phyloP scores from a whole-genome alignment of 768 basidiomycete species.

The Agaricus sinodeliciosus region DNA sequence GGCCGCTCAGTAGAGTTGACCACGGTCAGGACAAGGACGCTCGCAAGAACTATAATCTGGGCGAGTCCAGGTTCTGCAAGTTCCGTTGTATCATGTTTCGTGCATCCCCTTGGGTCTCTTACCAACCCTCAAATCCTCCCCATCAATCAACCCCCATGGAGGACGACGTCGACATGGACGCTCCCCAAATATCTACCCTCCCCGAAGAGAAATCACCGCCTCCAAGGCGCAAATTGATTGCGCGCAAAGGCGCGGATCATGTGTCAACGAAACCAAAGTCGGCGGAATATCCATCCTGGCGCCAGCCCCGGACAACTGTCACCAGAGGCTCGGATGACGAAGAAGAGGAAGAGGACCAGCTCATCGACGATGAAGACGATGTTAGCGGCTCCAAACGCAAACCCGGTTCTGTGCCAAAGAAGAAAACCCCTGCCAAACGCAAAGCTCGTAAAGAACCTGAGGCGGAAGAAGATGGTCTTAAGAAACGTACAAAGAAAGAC shows the following conservation, averaged over 20 bases:
- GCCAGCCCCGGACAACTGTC: slow-evolving; percentile 25
- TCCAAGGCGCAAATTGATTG: slow-evolving; percentile 22
- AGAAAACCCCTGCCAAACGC: slow-evolving; percentile 42
- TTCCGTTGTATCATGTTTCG: slow-evolving; percentile 35
- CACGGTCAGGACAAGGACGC: not conserved
- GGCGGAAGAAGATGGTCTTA: slow-evolving; percentile 29
- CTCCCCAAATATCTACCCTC: slow-evolving; percentile 77
- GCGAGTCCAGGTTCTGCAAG: not conserved
- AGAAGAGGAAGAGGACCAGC: slow-evolving; percentile 73
- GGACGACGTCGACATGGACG: slow-evolving; percentile 62
- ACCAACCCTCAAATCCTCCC: slow-evolving; percentile 32
- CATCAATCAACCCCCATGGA: slow-evolving; percentile 27
- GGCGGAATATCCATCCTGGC: slow-evolving; percentile 13
- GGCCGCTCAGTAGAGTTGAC: not conserved
- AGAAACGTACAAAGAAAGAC: slow-evolving; percentile 43
- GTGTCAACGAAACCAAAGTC: slow-evolving; percentile 18
- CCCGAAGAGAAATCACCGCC: slow-evolving; percentile 69
- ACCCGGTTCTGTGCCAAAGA: slow-evolving; percentile 33
- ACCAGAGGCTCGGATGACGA: slow-evolving; percentile 27
- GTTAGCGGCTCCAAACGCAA: slow-evolving; percentile 25
- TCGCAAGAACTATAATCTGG: not conserved
- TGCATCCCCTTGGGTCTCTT: slow-evolving; percentile 56
- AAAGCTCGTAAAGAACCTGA: slow-evolving; percentile 51
- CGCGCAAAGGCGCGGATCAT: slow-evolving; percentile 16
- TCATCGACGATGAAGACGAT: slow-evolving; percentile 54